Evolutionary conservation across 805 yeast species (phyloP), one percentile per base, ranked within the genome.

Genomic region (Schwanniomyces yamadae): DNA sequence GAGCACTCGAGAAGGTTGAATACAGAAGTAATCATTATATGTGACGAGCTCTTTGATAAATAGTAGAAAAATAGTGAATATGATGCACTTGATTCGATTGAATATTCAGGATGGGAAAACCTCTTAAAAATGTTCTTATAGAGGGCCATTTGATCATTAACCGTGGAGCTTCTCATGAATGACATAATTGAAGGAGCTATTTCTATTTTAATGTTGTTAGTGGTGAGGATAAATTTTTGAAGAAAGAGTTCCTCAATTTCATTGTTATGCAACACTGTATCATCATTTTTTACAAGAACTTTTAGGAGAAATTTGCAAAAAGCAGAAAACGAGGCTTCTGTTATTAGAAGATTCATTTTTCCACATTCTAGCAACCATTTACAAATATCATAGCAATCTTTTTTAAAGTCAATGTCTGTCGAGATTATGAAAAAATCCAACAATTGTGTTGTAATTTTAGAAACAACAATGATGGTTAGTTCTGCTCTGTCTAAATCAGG

Each of bases 351-450:
- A 3, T 54, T 48, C 21, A 66, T 73, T 1, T 60, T 56, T 4
- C 67, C 65, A 31, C 78, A 57, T 12, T 55, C 46, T 3, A 62
- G 26, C 6, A 78, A 41, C 70, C 77, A 80, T 1, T 58, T 51
- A 25, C 67, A 58, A 13, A 80, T 65, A 44, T 79, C 84, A 23
- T 48, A 49, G 28, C 70, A 67, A 32, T 77, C 82, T 3, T 61
- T 61, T 13, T 51, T 43, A 6, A 73, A 48, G 2, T 49, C 50
- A 1, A 44, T 50, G 6, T 53, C 47, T 0, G 31, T 22, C 4
- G 34, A 37, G 1, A 33, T 23, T 1, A 62, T 28, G 65, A 77
- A 62, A 0, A 44, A 31, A 1, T 46, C 49, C 3, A 56, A 39
- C 26, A 66, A 50, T 1, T 44, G 20, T 0, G 29, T 16, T 17